phyloP scores from a whole-genome alignment of 768 basidiomycete genomes.

The Suillus occidentalis region DNA sequence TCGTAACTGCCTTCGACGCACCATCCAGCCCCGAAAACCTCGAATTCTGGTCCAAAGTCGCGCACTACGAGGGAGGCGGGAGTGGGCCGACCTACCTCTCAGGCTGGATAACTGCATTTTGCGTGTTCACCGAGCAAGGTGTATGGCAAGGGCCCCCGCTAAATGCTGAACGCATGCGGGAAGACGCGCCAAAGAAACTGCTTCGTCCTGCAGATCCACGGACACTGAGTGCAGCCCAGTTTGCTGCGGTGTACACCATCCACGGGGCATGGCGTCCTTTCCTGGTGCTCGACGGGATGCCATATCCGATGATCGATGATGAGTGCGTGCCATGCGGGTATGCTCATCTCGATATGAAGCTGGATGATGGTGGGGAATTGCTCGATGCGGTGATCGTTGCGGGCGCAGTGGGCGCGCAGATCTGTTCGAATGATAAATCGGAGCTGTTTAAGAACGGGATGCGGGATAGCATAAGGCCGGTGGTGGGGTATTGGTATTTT shows the following conservation, averaged over 20 bases:
- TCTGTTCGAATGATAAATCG: slow-evolving; percentile 32
- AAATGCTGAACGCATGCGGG: slow-evolving; percentile 31
- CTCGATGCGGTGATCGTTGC: slow-evolving; percentile 31
- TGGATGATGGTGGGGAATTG: slow-evolving; percentile 28
- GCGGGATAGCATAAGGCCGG: slow-evolving; percentile 32
- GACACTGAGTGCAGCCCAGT: slow-evolving; percentile 25
- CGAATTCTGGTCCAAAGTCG: slow-evolving; percentile 41
- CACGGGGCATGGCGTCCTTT: slow-evolving; percentile 23
- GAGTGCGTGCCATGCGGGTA: slow-evolving; percentile 31
- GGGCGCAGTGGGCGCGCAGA: slow-evolving; percentile 32
- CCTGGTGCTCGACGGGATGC: slow-evolving; percentile 29
- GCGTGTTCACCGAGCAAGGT: slow-evolving; percentile 33
- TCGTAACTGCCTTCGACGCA: slow-evolving; percentile 28
- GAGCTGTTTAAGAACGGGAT: slow-evolving; percentile 33
- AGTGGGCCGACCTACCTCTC: slow-evolving; percentile 34
- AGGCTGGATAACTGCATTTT: slow-evolving; percentile 43
- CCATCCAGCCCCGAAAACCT: slow-evolving; percentile 27
- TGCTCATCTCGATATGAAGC: slow-evolving; percentile 27
- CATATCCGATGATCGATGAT: slow-evolving; percentile 31
- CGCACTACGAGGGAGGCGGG: slow-evolving; percentile 22
- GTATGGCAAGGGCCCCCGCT: slow-evolving; percentile 34
- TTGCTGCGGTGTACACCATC: slow-evolving; percentile 30
- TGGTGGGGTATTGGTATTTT: slow-evolving; percentile 36
- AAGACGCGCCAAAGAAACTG: slow-evolving; percentile 34
- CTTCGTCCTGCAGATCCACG: slow-evolving; percentile 30